These are phyloP conservation scores for Theileria parva DNA, from an alignment of 169 alveolate species.

Conservation along the genomic window DNA sequence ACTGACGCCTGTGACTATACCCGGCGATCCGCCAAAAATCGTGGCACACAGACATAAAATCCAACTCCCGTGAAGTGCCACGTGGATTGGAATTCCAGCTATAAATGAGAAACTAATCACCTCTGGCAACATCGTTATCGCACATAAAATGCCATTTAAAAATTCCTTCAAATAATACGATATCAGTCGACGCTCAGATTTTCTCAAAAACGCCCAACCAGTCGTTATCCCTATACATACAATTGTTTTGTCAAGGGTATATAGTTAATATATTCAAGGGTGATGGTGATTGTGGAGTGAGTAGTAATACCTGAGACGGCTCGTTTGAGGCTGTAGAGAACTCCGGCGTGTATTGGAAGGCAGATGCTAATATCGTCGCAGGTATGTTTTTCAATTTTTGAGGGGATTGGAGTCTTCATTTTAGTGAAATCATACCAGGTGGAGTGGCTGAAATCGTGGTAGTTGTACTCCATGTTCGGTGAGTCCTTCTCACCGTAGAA, in stretches of 20 bases:
- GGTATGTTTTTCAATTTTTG: conserved; percentile 40
- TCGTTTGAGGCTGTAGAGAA: conserved; percentile 34
- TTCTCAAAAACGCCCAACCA: conserved; percentile 53
- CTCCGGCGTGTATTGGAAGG: conserved; percentile 50
- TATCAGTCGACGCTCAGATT: conserved; percentile 40
- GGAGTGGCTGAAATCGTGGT: conserved; percentile 63
- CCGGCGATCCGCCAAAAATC: conserved; percentile 80
- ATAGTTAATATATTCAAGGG: background rate
- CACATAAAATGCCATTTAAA: conserved; percentile 74
- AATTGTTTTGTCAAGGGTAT: background rate
- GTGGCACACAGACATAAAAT: conserved; percentile 75
- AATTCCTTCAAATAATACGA: conserved; percentile 73
- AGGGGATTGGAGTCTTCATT: conserved; percentile 45
- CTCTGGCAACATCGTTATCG: conserved; percentile 81
- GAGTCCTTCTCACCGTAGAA: conserved; percentile 44
- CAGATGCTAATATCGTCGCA: conserved; percentile 61
- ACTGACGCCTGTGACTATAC: conserved; percentile 76
- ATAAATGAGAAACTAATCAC: conserved; percentile 77
- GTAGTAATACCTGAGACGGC: conserved; percentile 32
- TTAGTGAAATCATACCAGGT: conserved; percentile 68
- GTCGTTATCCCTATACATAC: background rate
- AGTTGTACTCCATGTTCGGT: conserved; percentile 51
- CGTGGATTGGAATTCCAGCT: conserved; percentile 78
- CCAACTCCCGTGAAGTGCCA: conserved; percentile 81
- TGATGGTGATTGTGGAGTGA: too few species aligned